Evolutionary conservation across 2,329 filamentous ascomycete species (phyloP).

Genomic region (Penicillium sp.): DNA sequence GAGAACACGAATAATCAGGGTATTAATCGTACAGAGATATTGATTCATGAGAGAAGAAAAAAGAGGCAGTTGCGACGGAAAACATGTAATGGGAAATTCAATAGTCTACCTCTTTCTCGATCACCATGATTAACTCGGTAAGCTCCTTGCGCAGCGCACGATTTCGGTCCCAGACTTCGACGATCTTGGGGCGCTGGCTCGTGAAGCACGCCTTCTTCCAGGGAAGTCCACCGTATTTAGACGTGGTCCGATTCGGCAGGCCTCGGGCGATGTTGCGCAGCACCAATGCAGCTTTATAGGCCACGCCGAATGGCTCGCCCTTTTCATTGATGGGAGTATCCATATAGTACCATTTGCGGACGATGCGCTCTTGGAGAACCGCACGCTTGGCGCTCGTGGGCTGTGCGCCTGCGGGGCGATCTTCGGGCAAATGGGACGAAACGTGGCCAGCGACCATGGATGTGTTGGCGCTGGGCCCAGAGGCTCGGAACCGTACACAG

Average conservation of each 20-base stretch:
- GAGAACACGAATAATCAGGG: conserved; percentile 13
- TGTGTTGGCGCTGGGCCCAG: conserved; percentile 34
- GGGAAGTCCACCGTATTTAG: conserved; percentile 28
- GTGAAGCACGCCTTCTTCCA: conserved; percentile 42
- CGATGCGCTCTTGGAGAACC: conserved; percentile 39
- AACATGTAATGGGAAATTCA: conserved; percentile 15
- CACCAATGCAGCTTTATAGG: conserved; percentile 47
- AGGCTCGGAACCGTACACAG: conserved; percentile 35
- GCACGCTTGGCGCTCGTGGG: conserved; percentile 35
- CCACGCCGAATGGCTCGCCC: conserved; percentile 43
- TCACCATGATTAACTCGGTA: conserved; percentile 42
- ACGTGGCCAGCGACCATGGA: conserved; percentile 40
- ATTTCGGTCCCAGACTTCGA: conserved; percentile 40
- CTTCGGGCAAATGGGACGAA: conserved; percentile 38
- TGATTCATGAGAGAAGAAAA: conserved; percentile 11
- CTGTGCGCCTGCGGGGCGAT: conserved; percentile 31
- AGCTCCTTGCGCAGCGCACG: conserved; percentile 41
- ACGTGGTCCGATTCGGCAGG: conserved; percentile 33
- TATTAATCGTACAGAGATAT: conserved; percentile 26
- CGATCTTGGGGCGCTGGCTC: conserved; percentile 37
- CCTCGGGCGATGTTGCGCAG: conserved; percentile 47
- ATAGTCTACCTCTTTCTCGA: conserved; percentile 39
- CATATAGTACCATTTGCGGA: conserved; percentile 40
- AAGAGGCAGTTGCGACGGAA: conserved; percentile 1
- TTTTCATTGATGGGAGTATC: conserved; percentile 43